Conservation (phyloP, 208 protist genomes). For the Giardia muris region DNA sequence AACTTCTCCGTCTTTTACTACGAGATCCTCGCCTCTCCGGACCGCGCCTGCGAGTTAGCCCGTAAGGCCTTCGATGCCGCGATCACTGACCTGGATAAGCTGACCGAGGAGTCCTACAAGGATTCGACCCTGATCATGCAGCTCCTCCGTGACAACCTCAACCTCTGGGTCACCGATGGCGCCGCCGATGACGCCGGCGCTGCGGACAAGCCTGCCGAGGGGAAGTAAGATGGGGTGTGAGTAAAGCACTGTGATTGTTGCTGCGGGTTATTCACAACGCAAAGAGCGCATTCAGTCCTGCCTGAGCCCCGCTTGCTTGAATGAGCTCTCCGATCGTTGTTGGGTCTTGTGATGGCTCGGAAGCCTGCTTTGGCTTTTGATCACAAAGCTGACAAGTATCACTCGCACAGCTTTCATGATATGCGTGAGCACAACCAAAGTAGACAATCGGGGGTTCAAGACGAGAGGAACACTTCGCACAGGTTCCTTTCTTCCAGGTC, state of each 20-base stretch:
- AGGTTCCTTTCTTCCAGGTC: background rate
- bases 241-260: conserved; percentile 1
- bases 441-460: background rate
- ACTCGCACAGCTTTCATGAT: background rate
- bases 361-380: too few relatives aligned
- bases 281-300: too few relatives aligned
- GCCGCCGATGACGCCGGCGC: background rate
- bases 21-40: conserved; percentile 87
- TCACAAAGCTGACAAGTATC: too few relatives aligned
- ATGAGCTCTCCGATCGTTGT: too few relatives aligned
- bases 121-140: conserved; percentile 95
- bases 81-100: conserved; percentile 79
- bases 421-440: background rate
- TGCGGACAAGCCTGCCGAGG: background rate
- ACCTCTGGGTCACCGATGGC: conserved; percentile 68
- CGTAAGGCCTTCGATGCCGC: conserved; percentile 76
- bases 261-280: background rate
- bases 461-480: background rate
- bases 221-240: background rate
- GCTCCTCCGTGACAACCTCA: conserved; percentile 91
- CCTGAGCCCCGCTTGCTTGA: too few relatives aligned
- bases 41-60: conserved; percentile 68
- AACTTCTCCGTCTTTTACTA: conserved; percentile 99
- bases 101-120: conserved; percentile 87
- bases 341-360: too few relatives aligned